Conservation (phyloP, 2,329 filamentous ascomycete species). For the Hypoxylon sp. region DNA sequence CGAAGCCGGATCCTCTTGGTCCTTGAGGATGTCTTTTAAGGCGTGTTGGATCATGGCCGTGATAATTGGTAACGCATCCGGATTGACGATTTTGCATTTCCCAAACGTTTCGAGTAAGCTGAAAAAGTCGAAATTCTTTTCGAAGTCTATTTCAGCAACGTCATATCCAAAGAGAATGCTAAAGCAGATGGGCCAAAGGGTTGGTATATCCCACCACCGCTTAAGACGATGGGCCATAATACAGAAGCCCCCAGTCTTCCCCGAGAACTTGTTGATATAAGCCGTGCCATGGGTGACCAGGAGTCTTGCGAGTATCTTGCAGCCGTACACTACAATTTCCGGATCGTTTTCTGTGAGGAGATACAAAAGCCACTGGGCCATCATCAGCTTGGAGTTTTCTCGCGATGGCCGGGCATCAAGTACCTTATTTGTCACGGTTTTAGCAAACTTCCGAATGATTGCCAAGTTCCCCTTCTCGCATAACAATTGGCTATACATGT, state of each 20-base stretch:
- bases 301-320: constrained; percentile 86
- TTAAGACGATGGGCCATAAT: constrained; percentile 87
- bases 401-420: constrained; percentile 52
- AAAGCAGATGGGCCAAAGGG: constrained; percentile 90
- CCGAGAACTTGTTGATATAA: constrained; percentile 87
- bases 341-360: constrained; percentile 89
- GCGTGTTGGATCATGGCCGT: constrained; percentile 90
- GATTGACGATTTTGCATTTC: constrained; percentile 77
- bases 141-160: constrained; percentile 80
- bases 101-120: constrained; percentile 82
- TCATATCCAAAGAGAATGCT: constrained; percentile 90
- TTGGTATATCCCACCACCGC: constrained; percentile 89
- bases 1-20: constrained; percentile 73
- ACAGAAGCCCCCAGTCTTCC: constrained; percentile 87
- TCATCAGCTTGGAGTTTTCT: constrained; percentile 54
- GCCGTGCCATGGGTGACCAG: constrained; percentile 84
- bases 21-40: constrained; percentile 77
- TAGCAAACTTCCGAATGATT: constrained; percentile 88
- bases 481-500: constrained; percentile 82
- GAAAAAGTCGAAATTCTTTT: constrained; percentile 80
- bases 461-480: constrained; percentile 78
- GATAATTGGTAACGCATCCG: constrained; percentile 85
- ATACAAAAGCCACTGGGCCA: constrained; percentile 85
- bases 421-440: constrained; percentile 95
- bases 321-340: constrained; percentile 84